Percentiles rank a stretch among this genome's conserved stretches.
Evolutionary conservation across 768 basidiomycete genomes (phyloP).

Genomic region (Wakefieldia striispora): DNA sequence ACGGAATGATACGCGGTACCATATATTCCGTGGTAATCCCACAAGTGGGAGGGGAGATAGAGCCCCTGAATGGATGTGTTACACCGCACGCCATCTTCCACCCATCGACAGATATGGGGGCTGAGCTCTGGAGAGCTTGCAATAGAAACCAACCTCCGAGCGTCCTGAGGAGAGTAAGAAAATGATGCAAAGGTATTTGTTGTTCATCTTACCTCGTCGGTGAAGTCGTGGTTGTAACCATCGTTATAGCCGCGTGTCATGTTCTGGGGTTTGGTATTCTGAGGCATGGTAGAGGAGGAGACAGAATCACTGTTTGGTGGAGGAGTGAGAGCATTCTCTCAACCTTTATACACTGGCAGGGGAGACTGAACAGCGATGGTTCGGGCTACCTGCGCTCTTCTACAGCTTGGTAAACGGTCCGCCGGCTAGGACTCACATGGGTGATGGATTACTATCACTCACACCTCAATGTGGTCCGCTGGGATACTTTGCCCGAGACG

Average conservation of each 20-base stretch:
- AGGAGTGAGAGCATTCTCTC: neutral
- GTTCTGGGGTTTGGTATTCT: constrained; percentile 20
- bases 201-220: constrained; percentile 24
- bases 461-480: constrained; percentile 5
- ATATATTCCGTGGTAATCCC: constrained; percentile 20
- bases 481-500: neutral
- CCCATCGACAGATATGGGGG: constrained; percentile 25
- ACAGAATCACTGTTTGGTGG: neutral
- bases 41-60: constrained; percentile 16
- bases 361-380: neutral
- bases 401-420: constrained; percentile 26
- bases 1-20: constrained; percentile 1
- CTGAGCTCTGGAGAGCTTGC: constrained; percentile 29
- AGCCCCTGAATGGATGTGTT: constrained; percentile 14
- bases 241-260: constrained; percentile 10
- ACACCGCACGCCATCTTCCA: constrained; percentile 14
- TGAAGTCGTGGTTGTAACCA: constrained; percentile 30
- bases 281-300: constrained; percentile 17
- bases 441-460: constrained; percentile 11
- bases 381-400: neutral
- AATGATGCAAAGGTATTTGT: neutral
- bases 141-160: constrained; percentile 23
- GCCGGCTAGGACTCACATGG: constrained; percentile 11
- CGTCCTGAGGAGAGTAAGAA: constrained; percentile 21
- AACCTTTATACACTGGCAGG: constrained; percentile 20